Evolutionary conservation across 306 rosid genomes (phyloP).

Genomic region (Malus asiatica): DNA sequence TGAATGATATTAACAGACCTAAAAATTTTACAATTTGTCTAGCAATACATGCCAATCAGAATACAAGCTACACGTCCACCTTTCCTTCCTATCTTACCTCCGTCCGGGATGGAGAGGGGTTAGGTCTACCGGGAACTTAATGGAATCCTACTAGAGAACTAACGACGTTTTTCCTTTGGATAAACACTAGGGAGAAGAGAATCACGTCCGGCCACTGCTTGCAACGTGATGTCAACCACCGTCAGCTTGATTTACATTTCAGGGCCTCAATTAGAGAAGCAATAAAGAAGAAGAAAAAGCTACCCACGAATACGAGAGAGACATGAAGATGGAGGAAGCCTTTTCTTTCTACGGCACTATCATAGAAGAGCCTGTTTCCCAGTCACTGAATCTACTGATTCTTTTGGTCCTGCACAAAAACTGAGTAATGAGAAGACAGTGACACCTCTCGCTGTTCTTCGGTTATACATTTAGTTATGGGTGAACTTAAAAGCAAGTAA

Average conservation of each 20-base stretch:
- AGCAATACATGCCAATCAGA: not conserved
- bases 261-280: not conserved
- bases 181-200: not conserved
- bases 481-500: not conserved
- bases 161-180: not conserved
- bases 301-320: not conserved
- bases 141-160: not conserved
- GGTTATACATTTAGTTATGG: not conserved
- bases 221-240: not conserved
- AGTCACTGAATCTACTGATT: slow-evolving; percentile 54
- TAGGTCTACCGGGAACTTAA: not conserved
- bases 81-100: not conserved
- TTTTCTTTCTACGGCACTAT: slow-evolving; percentile 12
- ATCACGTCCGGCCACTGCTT: not conserved
- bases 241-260: not conserved
- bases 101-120: not conserved
- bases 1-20: not conserved
- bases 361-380: slow-evolving; percentile 65
- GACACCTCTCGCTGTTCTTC: not conserved
- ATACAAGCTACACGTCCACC: not conserved
- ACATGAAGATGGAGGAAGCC: not conserved
- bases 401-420: slow-evolving; percentile 61
- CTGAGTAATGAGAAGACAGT: slow-evolving; percentile 1
- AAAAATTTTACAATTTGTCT: not conserved
- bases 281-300: not conserved